Evolutionary conservation across 2,329 filamentous ascomycete species (phyloP).

Genomic region (Phoma sp.): DNA sequence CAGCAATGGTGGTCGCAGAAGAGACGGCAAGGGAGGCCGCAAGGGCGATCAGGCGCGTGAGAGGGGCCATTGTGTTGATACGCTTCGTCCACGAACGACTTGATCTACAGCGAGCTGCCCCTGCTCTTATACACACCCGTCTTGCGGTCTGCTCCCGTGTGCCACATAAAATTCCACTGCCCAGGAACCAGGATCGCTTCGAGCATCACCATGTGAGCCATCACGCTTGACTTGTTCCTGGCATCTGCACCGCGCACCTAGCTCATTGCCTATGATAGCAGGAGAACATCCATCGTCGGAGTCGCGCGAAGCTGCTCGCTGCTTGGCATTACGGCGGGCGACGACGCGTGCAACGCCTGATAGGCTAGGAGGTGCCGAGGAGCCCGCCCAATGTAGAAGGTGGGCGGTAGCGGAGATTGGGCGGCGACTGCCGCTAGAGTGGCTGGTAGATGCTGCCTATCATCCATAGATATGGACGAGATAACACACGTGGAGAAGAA

Average conservation of each 20-base stretch:
- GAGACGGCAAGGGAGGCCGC: constrained; percentile 25
- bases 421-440: constrained; percentile 12
- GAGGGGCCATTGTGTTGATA: constrained; percentile 20
- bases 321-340: constrained; percentile 12
- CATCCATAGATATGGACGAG: constrained; percentile 14
- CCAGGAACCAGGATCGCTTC: constrained; percentile 8
- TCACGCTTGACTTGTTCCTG: constrained; percentile 19
- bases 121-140: constrained; percentile 6
- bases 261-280: constrained; percentile 18
- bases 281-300: constrained; percentile 7
- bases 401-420: constrained; percentile 13
- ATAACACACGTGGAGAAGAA: constrained; percentile 13
- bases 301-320: constrained; percentile 13
- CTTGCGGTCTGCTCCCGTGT: not conserved
- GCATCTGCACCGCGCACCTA: constrained; percentile 12
- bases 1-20: constrained; percentile 51
- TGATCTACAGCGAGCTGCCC: constrained; percentile 7
- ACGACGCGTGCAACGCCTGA: constrained; percentile 14
- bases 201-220: constrained; percentile 4
- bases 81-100: constrained; percentile 11
- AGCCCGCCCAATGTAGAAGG: constrained; percentile 12
- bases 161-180: constrained; percentile 1
- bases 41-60: constrained; percentile 25
- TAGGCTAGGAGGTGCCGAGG: constrained; percentile 17
- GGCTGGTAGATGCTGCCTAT: constrained; percentile 11